Base-by-base conservation (phyloP, 2,329 filamentous ascomycete genomes). In the Xylariaceae sp. region DNA sequence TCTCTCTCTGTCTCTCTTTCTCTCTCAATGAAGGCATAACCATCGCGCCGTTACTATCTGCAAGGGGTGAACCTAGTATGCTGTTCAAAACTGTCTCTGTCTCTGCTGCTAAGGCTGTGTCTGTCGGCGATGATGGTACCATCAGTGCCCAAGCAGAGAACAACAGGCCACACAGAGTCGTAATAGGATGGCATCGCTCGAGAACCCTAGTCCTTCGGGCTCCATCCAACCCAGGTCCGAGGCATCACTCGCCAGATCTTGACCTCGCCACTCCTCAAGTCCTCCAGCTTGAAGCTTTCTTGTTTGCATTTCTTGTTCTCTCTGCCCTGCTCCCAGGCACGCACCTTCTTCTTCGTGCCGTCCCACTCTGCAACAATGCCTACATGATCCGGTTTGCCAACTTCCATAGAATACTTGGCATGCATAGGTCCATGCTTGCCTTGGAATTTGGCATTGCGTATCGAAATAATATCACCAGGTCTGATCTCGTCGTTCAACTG, bases 181-280 rank as follows among this genome's bases (percentile, higher is more conserved):
- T 30, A 30, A 30, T 64, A 68, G 47, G 64, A 39, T 56, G 61
- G 65, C 60, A 62, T 57, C 47, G 55, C 60, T 56, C 58, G 62
- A 62, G 69, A 68, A 68, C 67, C 74, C 78, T 83, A 85, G 68
- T 82, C 80, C 74, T 79, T 76, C 66, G 78, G 79, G 70, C 87
- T 88, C 94, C 93, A 97, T 23, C 92, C 92, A 55, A 97, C 87
- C 92, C 92, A 99, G 71, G 83, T 88, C 69, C 90, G 83, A 45
- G 90, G 89, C 85, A 97, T 96, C 51, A 97, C 89, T 59, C 94
- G 85, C 94, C 94, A 99, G 62, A 99, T 91, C 78, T 94, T 93
- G 68, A 97, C 92, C 77, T 99, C 94, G 15, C 94, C 94, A 74
- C 88, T 93, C 71, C 90, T 83, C 73, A 99, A 72, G 76, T 99